A percentile compares a stretch with the other conserved stretches of the same genome.
Conservation (phyloP, 2,329 filamentous ascomycete species). For the Cordyceps tenuipes region DNA sequence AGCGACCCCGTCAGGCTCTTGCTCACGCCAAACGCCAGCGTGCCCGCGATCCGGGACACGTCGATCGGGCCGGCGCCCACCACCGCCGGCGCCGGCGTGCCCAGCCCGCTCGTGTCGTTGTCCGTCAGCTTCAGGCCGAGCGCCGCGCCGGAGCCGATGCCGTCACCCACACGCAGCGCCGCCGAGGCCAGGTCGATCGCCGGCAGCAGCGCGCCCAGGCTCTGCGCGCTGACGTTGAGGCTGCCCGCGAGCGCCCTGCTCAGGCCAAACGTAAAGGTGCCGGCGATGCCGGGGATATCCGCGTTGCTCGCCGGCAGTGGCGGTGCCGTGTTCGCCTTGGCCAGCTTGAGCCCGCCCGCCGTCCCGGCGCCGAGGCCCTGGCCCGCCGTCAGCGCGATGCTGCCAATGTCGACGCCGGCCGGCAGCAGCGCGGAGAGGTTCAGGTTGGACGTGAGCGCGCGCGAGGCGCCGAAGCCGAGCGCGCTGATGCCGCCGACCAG, state of each 20-base stretch:
- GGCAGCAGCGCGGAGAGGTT: constrained; percentile 14
- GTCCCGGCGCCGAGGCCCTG: constrained; percentile 13
- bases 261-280: constrained; percentile 15
- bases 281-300: constrained; percentile 11
- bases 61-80: background rate
- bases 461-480: constrained; percentile 22
- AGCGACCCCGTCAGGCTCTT: background rate
- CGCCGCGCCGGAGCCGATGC: background rate
- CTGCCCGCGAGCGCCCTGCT: constrained; percentile 14
- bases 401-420: constrained; percentile 3
- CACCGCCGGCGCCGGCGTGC: background rate
- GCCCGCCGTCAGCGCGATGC: constrained; percentile 1
- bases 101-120: background rate
- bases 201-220: background rate
- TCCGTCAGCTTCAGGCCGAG: background rate
- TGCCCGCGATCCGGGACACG: background rate
- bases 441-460: constrained; percentile 19
- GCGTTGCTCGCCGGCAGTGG: background rate
- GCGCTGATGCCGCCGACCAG: constrained; percentile 18
- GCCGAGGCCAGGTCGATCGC: constrained; percentile 1
- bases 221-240: background rate
- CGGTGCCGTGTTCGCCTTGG: constrained; percentile 7
- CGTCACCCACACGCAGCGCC: constrained; percentile 1
- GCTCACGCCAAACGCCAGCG: constrained; percentile 4
- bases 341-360: constrained; percentile 13